Percentiles rank a stretch among this genome's conserved stretches.
phyloP scores from a whole-genome alignment of 2,329 filamentous ascomycete genomes.

The Sphaerulina musiva region DNA sequence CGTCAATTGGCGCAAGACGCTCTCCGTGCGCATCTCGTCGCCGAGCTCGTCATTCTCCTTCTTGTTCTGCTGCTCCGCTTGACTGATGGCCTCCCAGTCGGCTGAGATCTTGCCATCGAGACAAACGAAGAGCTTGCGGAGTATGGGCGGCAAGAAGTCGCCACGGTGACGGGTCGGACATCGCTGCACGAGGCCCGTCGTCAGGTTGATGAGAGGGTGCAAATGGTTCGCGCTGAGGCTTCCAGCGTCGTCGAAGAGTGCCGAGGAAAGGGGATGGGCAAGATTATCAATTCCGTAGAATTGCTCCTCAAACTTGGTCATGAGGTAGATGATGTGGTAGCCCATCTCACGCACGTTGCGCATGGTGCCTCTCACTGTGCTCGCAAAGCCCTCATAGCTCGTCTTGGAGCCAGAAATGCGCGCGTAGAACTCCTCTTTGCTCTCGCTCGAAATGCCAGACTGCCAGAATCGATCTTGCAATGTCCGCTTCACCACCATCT shows the following conservation, averaged over 20 bases:
- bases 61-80: conserved; percentile 51
- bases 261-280: conserved; percentile 72
- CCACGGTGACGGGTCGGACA: conserved; percentile 72
- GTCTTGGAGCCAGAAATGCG: conserved; percentile 81
- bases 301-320: conserved; percentile 76
- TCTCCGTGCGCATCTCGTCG: conserved; percentile 97
- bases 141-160: conserved; percentile 76
- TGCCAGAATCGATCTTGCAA: conserved; percentile 97
- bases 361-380: conserved; percentile 81
- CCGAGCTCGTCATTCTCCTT: conserved; percentile 67
- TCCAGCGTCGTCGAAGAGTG: conserved; percentile 74
- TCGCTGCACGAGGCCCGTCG: conserved; percentile 82
- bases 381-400: conserved; percentile 88
- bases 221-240: conserved; percentile 87
- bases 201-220: conserved; percentile 83
- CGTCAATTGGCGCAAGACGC: conserved; percentile 84
- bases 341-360: conserved; percentile 86
- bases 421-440: conserved; percentile 93
- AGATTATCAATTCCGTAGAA: conserved; percentile 90
- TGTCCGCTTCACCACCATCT: conserved; percentile 69
- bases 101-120: conserved; percentile 79
- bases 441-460: conserved; percentile 90
- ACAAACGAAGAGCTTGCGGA: conserved; percentile 75
- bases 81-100: conserved; percentile 73
- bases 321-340: conserved; percentile 89